phyloP scores from a whole-genome alignment of 495 filamentous ascomycete species.

The Corynascus novoguineensis region DNA sequence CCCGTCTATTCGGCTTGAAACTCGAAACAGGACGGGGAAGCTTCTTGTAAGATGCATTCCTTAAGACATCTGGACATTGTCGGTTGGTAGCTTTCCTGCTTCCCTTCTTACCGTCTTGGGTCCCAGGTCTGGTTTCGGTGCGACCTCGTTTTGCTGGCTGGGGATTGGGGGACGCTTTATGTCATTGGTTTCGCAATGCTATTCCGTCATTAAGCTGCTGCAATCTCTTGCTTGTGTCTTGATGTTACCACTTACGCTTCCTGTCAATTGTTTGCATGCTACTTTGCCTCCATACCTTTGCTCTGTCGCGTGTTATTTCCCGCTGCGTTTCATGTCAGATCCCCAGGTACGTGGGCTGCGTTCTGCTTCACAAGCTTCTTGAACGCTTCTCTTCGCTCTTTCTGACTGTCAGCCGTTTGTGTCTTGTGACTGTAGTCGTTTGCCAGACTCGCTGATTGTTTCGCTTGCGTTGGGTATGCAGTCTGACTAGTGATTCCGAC shows the following conservation, averaged over 20 bases:
- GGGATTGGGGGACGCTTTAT: constrained; percentile 1
- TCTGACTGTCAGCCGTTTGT: no score
- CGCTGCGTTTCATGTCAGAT: no score
- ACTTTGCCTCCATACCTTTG: not conserved
- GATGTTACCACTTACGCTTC: not conserved
- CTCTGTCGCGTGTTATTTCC: no score
- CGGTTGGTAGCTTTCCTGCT: not conserved
- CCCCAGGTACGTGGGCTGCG: no score
- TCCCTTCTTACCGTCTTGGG: not conserved
- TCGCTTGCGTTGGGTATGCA: no score
- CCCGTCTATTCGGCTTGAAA: constrained; percentile 1
- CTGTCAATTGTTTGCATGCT: not conserved
- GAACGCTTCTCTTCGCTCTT: no score
- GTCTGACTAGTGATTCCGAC: no score
- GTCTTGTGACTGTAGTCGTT: no score
- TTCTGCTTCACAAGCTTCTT: no score
- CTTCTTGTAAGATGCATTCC: not conserved
- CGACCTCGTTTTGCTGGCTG: not conserved
- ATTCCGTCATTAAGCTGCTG: constrained; percentile 2
- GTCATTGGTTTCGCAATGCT: constrained; percentile 1
- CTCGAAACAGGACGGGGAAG: not conserved
- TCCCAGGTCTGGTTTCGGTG: not conserved
- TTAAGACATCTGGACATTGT: not conserved
- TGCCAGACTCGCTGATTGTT: no score
- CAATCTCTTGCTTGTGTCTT: not conserved